Conservation (phyloP, 257 asterid species). For the Misopates orontium region DNA sequence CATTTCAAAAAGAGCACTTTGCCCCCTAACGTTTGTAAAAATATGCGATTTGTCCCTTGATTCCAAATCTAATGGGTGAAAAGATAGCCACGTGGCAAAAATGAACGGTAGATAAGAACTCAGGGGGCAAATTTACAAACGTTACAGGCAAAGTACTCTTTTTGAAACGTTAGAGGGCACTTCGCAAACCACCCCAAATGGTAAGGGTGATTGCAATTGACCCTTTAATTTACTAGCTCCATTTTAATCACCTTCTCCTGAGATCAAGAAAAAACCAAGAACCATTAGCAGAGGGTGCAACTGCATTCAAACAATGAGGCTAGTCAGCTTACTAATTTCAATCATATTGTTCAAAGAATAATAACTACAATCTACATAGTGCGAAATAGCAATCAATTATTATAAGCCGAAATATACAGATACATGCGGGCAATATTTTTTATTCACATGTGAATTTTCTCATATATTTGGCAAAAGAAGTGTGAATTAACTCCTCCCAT, state of each 20-base stretch:
- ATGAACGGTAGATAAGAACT: no score
- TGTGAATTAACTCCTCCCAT: slow-evolving; percentile 19
- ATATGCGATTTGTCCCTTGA: no score
- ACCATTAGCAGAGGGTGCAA: slow-evolving; percentile 67
- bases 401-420: not conserved
- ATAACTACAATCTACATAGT: not conserved
- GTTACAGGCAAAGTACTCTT: no score
- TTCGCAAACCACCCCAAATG: no score
- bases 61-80: no score
- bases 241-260: slow-evolving; percentile 59
- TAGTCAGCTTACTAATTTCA: not conserved
- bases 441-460: not conserved
- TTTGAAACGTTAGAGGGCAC: no score
- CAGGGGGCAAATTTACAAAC: no score
- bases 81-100: no score
- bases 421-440: not conserved
- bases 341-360: not conserved
- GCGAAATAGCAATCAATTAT: not conserved
- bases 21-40: no score
- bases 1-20: no score
- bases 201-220: no score
- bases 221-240: no score
- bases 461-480: slow-evolving; percentile 10
- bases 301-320: slow-evolving; percentile 33
- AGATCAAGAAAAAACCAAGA: slow-evolving; percentile 49